Base-by-base conservation (phyloP, 2,329 filamentous ascomycete species). In the Hypoxylon sp. region DNA sequence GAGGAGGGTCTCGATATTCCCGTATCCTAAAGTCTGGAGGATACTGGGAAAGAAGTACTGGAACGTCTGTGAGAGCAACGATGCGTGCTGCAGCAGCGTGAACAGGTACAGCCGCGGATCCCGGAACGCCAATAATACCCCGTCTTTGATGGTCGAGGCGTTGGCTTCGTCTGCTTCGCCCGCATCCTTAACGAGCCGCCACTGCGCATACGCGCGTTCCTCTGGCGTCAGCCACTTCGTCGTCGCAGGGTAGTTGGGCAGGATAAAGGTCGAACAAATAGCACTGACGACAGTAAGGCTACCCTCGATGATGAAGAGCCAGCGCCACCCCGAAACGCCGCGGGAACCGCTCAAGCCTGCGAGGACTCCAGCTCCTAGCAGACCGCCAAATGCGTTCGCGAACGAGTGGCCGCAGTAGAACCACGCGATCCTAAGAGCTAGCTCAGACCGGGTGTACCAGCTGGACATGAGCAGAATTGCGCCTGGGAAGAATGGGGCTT, bases 21-120 rank as follows among this genome's bases (percentile, higher is more conserved):
- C 81, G 75, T 88, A 91, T 0, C 88, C 87, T 0, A 91, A 82
- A 0, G 87, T 90, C 48, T 87, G 83, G 0, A 91, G 86, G 44
- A 91, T 89, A 0, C 84, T 87, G 0, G 89, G 89, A 78, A 91
- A 91, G 79, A 90, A 90, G 74, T 90, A 90, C 50, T 89, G 87
- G 73, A 90, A 90, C 0, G 85, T 86, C 73, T 88, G 85, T 0
- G 83, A 82, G 1, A 87, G 77, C 14, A 88, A 70, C 33, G 81
- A 84, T n/a, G 82, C 73, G 62, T 88, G 86, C 72, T 89, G 86
- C 2, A 89, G 77, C 22, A 88, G 77, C 1, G 86, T 81, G 58
- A 89, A 88, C 1, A 88, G 68, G 68, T 86, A 88, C 0, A 88
- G 78, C 1, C 84, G 81, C 4, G 82, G 83, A 70, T 88, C 86